phyloP scores from a whole-genome alignment of 768 basidiomycete species.

The Mycena floridula region DNA sequence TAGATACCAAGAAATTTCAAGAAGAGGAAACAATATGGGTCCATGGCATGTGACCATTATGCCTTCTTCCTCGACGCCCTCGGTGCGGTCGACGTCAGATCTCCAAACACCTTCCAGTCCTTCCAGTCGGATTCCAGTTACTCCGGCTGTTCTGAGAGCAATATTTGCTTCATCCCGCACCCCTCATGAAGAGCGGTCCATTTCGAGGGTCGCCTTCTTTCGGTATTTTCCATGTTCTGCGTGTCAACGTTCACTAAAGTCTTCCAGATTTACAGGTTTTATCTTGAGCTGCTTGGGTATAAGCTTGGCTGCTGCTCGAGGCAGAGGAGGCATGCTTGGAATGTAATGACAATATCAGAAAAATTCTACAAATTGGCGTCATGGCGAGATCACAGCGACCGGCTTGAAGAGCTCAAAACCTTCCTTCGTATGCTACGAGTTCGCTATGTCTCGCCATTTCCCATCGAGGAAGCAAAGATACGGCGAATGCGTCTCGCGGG shows the following conservation, averaged over 20 bases:
- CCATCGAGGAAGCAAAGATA: no score
- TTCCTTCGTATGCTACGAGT: no score
- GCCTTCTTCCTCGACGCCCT: conserved; percentile 45
- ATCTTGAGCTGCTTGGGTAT: conserved; percentile 78
- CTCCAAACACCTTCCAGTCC: conserved; percentile 34
- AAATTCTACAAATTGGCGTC: no score
- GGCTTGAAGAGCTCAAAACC: no score
- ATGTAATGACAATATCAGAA: no score
- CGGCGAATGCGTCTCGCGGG: no score
- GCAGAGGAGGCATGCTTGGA: conserved; percentile 45
- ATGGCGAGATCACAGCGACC: no score
- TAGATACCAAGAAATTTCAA: conserved; percentile 14
- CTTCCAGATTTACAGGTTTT: conserved; percentile 70
- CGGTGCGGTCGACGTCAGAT: conserved; percentile 29
- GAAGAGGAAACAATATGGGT: conserved; percentile 4
- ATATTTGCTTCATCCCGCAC: conserved; percentile 86
- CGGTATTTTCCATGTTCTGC: conserved; percentile 37
- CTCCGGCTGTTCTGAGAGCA: conserved; percentile 72
- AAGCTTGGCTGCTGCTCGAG: conserved; percentile 65
- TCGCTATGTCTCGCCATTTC: no score
- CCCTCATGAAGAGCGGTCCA: conserved; percentile 73
- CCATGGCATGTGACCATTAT: conserved; percentile 17
- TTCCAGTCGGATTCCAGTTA: conserved; percentile 70
- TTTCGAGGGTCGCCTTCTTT: conserved; percentile 84
- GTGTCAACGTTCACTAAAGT: neutral